Conservation (phyloP, 163 green algal species). For the Smithsoniella earleae region DNA sequence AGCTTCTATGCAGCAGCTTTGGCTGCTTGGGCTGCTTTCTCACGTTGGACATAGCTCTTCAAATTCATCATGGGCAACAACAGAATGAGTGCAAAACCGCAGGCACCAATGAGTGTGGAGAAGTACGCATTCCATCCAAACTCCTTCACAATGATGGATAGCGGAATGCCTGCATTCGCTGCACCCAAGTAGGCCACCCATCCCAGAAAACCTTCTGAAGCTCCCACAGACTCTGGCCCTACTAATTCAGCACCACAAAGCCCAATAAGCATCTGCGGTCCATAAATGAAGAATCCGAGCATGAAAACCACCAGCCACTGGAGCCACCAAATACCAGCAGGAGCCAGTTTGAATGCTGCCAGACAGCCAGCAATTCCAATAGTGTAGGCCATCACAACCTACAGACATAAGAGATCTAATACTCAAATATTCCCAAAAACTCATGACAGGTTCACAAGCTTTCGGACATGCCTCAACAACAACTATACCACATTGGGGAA, state of each 20-base stretch:
- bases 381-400: conserved; percentile 77
- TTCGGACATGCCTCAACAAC: no score
- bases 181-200: conserved; percentile 92
- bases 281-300: conserved; percentile 90
- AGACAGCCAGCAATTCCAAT: conserved; percentile 79
- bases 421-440: no score
- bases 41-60: conserved; percentile 71
- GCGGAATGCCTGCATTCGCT: conserved; percentile 68
- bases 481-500: no score
- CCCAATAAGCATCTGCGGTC: conserved; percentile 87
- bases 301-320: conserved; percentile 89
- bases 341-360: conserved; percentile 64
- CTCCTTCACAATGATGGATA: conserved; percentile 83
- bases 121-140: conserved; percentile 88
- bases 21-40: conserved; percentile 33
- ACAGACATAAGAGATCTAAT: no score
- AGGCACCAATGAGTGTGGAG: conserved; percentile 69
- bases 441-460: no score
- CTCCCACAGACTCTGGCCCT: conserved; percentile 78
- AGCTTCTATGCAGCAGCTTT: conserved; percentile 8
- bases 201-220: conserved; percentile 89
- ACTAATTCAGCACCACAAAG: conserved; percentile 91
- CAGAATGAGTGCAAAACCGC: conserved; percentile 71
- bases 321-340: conserved; percentile 48
- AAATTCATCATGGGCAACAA: conserved; percentile 83